Base-by-base conservation (phyloP, 306 rosid species). In the Canavalia gladiata region DNA sequence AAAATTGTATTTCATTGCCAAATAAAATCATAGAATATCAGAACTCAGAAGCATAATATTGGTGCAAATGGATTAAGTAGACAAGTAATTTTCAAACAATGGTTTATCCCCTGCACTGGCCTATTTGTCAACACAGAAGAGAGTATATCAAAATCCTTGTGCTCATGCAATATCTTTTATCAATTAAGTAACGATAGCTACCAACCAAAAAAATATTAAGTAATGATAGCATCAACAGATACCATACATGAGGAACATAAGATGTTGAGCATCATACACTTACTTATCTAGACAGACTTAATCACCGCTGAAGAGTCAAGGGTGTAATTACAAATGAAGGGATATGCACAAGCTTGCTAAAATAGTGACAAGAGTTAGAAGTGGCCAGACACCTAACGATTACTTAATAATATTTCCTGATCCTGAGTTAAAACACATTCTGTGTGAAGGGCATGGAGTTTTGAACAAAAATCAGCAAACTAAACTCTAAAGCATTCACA, bases 401-500 rank as follows among this genome's bases (percentile, higher is more conserved):
- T 37, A 49, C 9, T 28, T 8, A 2, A 8, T 8, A 50, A 25
- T 10, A 25, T 37, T 58, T 76, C 63, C 35, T 49, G 39, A 25
- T 31, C 37, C 28, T 10, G 37, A 72, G 66, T 59, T 69, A 28
- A 18, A 50, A 49, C 41, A 58, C 34, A 35, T 30, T 29, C 10
- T 37, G 6, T 34, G 72, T 33, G 6, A 60, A 52, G 25, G 35
- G 43, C 31, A 28, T 31, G 35, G n/a, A 60, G 42, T 34, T 37
- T 34, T 35, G 2, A 59, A 47, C 56, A 37, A 72, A 56, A 18
- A 60, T n/a, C 8, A 29, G 52, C 55, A 34, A 75, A 50, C 33
- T 33, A 58, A 31, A 76, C 74, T 69, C 37, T 49, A 55, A 75
- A 75, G 72, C 42, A 60, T 12, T 76, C 72, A 69, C 11, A 51